These are phyloP conservation scores for Skeletonema marinoi DNA, from an alignment of 108 stramenopile species.

Conservation along the genomic window DNA sequence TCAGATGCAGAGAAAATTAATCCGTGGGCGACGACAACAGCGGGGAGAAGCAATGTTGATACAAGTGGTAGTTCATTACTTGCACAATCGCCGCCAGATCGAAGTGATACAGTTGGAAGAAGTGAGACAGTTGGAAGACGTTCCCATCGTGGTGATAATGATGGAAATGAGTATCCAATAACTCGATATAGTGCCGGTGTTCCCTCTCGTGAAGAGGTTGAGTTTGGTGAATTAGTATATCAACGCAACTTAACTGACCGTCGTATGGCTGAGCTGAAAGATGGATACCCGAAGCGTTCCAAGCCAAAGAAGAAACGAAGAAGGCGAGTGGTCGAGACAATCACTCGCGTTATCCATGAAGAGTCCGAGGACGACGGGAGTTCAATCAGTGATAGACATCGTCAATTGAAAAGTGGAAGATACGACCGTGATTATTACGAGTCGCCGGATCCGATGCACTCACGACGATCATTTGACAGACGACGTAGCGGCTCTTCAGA, in stretches of 20 bases:
- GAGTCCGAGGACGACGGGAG: conserved; percentile 35
- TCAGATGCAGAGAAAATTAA: conserved; percentile 21
- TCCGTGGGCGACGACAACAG: conserved; percentile 9
- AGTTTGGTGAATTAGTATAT: conserved; percentile 25
- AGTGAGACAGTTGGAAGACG: too few species aligned
- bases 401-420: neutral
- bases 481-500: neutral
- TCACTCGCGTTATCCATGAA: conserved; percentile 36
- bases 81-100: neutral
- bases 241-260: neutral
- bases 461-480: neutral
- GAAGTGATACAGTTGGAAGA: neutral
- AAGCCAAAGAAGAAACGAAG: conserved; percentile 32
- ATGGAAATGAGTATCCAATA: neutral
- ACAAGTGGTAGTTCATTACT: neutral
- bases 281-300: neutral
- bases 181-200: neutral
- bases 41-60: neutral
- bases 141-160: neutral
- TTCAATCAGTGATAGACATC: neutral
- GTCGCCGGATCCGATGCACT: neutral
- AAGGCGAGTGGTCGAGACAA: conserved; percentile 36
- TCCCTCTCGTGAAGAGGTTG: conserved; percentile 25
- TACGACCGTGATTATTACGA: neutral
- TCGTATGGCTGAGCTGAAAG: conserved; percentile 19